A percentile compares a stretch with the other conserved stretches of the same genome.
Evolutionary conservation across 345 rosid genomes (phyloP).

Genomic region (Abelmoschus esculentus): DNA sequence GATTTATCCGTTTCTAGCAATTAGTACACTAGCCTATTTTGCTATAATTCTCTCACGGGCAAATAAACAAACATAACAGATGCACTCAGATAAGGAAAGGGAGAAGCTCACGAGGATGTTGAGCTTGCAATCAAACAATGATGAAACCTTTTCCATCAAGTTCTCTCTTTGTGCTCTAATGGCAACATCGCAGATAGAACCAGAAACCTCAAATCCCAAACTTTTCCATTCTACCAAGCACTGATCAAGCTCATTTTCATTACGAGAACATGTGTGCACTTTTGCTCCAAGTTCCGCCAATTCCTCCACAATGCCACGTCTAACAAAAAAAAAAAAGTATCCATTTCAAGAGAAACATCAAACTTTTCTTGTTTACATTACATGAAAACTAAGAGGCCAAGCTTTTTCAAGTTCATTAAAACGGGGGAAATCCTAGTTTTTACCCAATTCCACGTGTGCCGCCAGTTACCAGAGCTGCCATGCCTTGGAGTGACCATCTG

Average conservation of each 20-base stretch:
- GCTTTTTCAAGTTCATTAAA: neutral
- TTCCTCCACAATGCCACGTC: constrained; percentile 74
- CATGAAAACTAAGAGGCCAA: neutral
- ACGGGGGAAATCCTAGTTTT: neutral
- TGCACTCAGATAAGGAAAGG: neutral
- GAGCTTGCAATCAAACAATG: constrained; percentile 42
- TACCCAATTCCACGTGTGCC: constrained; percentile 60
- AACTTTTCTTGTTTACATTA: neutral
- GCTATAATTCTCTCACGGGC: constrained; percentile 14
- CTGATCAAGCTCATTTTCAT: constrained; percentile 35
- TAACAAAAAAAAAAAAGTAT: constrained; percentile 15
- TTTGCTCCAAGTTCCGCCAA: constrained; percentile 56
- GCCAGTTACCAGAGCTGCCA: constrained; percentile 40
- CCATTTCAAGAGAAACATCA: neutral
- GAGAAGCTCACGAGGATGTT: constrained; percentile 44
- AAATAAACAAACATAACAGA: constrained; percentile 26
- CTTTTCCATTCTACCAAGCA: constrained; percentile 43
- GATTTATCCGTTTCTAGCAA: too few species aligned
- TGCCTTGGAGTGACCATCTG: constrained; percentile 42
- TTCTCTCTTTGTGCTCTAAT: constrained; percentile 33
- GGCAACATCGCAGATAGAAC: constrained; percentile 61
- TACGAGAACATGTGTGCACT: constrained; percentile 67
- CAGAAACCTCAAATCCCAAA: constrained; percentile 37
- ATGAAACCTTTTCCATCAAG: constrained; percentile 35
- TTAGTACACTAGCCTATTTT: neutral